Base-by-base conservation (phyloP, 176 grass and related monocot species). In the Alopecurus myosuroides region DNA sequence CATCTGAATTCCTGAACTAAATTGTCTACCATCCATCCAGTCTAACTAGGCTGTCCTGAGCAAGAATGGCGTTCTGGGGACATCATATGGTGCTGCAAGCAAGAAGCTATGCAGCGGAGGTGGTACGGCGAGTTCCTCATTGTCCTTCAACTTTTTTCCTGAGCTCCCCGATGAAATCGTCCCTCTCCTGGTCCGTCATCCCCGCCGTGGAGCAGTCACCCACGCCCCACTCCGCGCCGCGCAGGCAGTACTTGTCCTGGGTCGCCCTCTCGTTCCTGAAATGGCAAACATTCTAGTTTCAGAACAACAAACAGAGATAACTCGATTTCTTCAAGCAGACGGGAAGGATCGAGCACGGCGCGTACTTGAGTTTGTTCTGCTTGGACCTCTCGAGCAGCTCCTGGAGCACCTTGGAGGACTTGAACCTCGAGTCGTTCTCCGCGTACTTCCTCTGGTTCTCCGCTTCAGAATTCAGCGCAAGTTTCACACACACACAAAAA, bases 201-300 rank as follows among this genome's bases (percentile, higher is more conserved):
- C 96, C 96, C 76, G 85, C 75, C 19, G 91, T 98, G 49, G 96
- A 98, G 87, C 96, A 98, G 65, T 98, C 93, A 2, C 96, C 96
- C 23, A 98, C 86, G 56, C 96, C 93, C 96, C 93, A 98, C 41
- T 99, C 91, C 4, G 97, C 97, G 67, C 97, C 97, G 26, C 97
- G 87, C 72, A 99, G 81, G 88, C 97, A 99, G 86, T 99, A 99
- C 49, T 95, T 99, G 22, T 99, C 97, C 91, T 96, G 93, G 23
- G 91, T 91, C 52, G 66, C 19, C 84, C 79, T 94, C 84, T 90
- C 80, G 72, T 94, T 96, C 89, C 93, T 99, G 88, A 23, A 82
- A 48, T n/a, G n/a, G n/a, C 45, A 46, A 15, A 46, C 13, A 46
- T 46, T 15, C 13, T 2, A 35, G 34, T 35, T 46, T 46, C 44